A percentile compares a stretch with the other conserved stretches of the same genome.
Conservation (phyloP, 1,284 basidiomycete genomes). For the Cryptococcus neoformans region DNA sequence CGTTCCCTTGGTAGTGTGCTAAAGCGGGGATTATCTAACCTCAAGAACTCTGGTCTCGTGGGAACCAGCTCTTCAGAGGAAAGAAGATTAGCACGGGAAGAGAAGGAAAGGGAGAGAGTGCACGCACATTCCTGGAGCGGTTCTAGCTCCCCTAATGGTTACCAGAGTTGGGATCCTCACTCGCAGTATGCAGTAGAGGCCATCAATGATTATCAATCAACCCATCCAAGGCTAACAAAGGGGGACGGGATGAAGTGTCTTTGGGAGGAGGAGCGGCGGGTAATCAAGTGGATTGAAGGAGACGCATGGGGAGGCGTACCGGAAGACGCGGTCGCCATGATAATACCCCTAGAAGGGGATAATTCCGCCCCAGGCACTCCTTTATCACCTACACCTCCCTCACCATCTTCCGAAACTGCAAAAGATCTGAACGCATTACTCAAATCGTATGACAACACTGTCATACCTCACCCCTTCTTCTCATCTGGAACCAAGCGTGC, state of each 20-base stretch:
- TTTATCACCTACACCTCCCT: background rate
- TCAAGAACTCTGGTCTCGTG: slow-evolving; percentile 25
- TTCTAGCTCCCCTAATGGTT: slow-evolving; percentile 5
- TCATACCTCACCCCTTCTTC: slow-evolving; percentile 20
- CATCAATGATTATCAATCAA: background rate
- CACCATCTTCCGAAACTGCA: slow-evolving; percentile 11
- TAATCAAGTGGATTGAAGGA: slow-evolving; percentile 29
- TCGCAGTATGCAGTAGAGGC: background rate
- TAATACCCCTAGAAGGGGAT: slow-evolving; percentile 35
- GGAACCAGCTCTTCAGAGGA: slow-evolving; percentile 28
- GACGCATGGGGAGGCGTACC: slow-evolving; percentile 47
- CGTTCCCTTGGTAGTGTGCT: slow-evolving; percentile 29
- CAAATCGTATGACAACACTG: background rate
- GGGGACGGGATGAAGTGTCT: background rate
- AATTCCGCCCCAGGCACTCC: background rate
- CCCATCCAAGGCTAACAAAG: too few relatives aligned
- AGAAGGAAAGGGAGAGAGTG: slow-evolving; percentile 28
- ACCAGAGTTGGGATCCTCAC: slow-evolving; percentile 4
- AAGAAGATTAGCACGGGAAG: slow-evolving; percentile 22
- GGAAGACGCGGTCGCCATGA: slow-evolving; percentile 48
- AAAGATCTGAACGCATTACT: slow-evolving; percentile 6
- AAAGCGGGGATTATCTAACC: slow-evolving; percentile 37
- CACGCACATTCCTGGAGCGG: slow-evolving; percentile 39
- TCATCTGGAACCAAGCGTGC: slow-evolving; percentile 28
- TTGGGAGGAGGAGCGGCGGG: background rate